Evolutionary conservation across 179 eudicot species (phyloP), one percentile per base, ranked within the genome.

Genomic region (Monotropa hypopitys): DNA sequence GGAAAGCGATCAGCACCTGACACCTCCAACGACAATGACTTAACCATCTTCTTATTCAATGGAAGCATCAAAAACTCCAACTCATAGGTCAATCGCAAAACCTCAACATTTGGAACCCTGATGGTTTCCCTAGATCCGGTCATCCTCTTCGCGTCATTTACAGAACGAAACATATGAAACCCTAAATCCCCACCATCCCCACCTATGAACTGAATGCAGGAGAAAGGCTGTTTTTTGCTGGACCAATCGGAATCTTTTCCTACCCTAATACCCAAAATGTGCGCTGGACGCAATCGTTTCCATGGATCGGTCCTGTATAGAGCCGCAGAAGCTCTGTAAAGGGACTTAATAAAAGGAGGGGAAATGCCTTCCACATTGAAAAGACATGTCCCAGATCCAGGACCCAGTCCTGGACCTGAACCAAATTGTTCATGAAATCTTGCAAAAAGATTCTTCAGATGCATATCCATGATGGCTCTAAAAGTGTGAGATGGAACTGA

Each of bases 391-490:
- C 85, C 87, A 32, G 92, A 87, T 75, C 92, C 92, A n/a, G 91
- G 91, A 30, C 95, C 91, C 5, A 90, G 90, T n/a, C 94, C 94
- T 26, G 92, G 90, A 23, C 94, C 90, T 1, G 90, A 83, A 76
- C 92, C 92, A 62, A 89, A 90, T 78, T 90, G 92, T 77, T 89
- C 92, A 69, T 88, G 88, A 66, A 80, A 85, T 82, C 91, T 85
- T 35, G 86, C 85, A 77, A 90, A 85, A 70, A 88, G 81, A 53
- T 73, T 82, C 88, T 88, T 90, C 84, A 90, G 81, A 80, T 90
- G 90, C 70, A 83, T 74, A 83, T 90, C 92, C 88, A 86, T 84
- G 26, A 56, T 54, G 43, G 23, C 5, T 20, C 10, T 26, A 5
- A 16, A 20, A 16, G 11, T 20, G 16, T 26, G 51, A 56, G 70